These are phyloP conservation scores for Nemania sp. DNA, from an alignment of 2,329 filamentous ascomycete genomes.

Conservation along the genomic window DNA sequence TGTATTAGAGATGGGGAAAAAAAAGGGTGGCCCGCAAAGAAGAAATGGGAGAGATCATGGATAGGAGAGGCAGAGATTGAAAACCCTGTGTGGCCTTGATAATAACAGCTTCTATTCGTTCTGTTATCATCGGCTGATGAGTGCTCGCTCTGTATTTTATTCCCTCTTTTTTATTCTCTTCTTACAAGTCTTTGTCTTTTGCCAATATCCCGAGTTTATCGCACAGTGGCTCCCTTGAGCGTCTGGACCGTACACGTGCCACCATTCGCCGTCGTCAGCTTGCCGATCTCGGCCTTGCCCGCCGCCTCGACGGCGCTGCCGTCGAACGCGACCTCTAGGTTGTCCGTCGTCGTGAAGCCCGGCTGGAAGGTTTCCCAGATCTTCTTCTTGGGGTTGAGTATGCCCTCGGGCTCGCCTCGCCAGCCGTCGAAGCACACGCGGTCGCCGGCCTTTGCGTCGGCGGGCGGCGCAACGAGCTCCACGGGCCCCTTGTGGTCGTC, in stretches of 20 bases:
- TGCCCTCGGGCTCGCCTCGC: constrained; percentile 88
- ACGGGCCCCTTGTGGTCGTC: constrained; percentile 88
- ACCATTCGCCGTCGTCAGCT: constrained; percentile 76
- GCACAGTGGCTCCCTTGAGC: constrained; percentile 78
- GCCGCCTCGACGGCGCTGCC: constrained; percentile 75
- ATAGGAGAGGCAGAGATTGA: no score
- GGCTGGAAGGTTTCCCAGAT: constrained; percentile 97
- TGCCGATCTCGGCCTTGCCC: constrained; percentile 68
- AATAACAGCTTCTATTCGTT: constrained; percentile 25
- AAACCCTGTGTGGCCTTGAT: background rate
- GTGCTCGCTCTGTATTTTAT: constrained; percentile 7
- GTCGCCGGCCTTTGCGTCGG: constrained; percentile 79
- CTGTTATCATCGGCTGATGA: constrained; percentile 14
- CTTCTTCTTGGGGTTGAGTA: constrained; percentile 99
- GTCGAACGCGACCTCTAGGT: constrained; percentile 84
- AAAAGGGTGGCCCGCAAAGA: background rate
- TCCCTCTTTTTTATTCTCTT: background rate
- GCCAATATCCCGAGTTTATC: constrained; percentile 56
- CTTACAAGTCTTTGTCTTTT: background rate
- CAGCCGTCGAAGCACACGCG: constrained; percentile 93
- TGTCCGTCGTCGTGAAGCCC: constrained; percentile 87
- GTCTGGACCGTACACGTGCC: constrained; percentile 83
- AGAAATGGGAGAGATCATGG: background rate
- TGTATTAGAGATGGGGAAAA: background rate
- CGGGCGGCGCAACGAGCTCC: constrained; percentile 86